Percentiles rank a stretch among this genome's conserved stretches.
Conservation (phyloP, 129 eudicot genomes). For the Calendula officinalis region DNA sequence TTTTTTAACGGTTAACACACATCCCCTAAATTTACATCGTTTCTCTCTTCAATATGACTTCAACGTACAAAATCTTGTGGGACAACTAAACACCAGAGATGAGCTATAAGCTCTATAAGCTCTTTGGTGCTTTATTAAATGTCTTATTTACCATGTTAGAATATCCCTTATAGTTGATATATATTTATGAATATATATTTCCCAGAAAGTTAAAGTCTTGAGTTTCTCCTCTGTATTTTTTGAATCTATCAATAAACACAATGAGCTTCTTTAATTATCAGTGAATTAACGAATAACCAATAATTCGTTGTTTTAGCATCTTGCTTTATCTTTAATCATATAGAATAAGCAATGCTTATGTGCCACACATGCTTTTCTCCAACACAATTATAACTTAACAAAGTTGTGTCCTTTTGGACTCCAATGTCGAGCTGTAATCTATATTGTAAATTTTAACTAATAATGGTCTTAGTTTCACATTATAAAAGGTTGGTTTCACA, state of each 20-base stretch:
- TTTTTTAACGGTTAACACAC: too few relatives aligned
- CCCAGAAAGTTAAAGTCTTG: too few relatives aligned
- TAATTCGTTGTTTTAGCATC: constrained; percentile 25
- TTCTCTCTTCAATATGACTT: too few relatives aligned
- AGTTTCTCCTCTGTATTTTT: too few relatives aligned
- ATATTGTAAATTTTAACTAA: neutral
- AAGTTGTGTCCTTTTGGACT: constrained; percentile 20
- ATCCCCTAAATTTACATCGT: too few relatives aligned
- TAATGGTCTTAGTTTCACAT: neutral
- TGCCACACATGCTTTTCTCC: constrained; percentile 31
- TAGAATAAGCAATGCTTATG: constrained; percentile 18
- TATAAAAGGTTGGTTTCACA: constrained; percentile 28
- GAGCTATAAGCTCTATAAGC: too few relatives aligned
- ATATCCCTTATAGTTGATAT: too few relatives aligned
- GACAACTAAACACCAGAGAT: too few relatives aligned
- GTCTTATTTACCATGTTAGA: too few relatives aligned
- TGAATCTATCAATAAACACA: too few relatives aligned
- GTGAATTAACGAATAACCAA: constrained; percentile 1
- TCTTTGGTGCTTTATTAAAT: too few relatives aligned
- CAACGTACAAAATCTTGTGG: too few relatives aligned
- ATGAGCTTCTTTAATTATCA: neutral
- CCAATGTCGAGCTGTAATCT: constrained; percentile 24
- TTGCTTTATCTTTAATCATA: constrained; percentile 34
- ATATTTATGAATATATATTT: neutral
- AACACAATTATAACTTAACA: constrained; percentile 23